Evolutionary conservation across 108 stramenopile genomes (phyloP).

Genomic region (Discostella stelligeroides): DNA sequence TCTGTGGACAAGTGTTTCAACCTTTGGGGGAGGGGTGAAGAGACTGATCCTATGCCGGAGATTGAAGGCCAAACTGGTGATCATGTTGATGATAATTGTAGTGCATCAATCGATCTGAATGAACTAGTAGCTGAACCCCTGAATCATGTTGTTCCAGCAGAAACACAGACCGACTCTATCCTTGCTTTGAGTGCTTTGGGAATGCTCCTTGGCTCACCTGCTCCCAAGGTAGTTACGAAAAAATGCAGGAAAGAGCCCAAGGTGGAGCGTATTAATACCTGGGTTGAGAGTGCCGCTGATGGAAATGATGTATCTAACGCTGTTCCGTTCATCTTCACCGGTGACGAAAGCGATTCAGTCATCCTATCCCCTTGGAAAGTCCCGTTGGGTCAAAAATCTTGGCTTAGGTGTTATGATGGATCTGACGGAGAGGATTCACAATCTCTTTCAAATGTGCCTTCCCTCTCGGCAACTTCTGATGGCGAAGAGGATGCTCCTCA

Average conservation of each 20-base stretch:
- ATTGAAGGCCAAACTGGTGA: neutral
- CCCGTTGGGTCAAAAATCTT: neutral
- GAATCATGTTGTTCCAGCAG: neutral
- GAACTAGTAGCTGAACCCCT: neutral
- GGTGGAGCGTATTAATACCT: constrained; percentile 5
- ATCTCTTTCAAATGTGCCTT: constrained; percentile 3
- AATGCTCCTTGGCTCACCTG: constrained; percentile 24
- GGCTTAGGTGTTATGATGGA: neutral
- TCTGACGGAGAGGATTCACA: neutral
- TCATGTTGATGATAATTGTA: neutral
- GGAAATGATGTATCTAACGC: constrained; percentile 1
- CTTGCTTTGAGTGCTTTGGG: constrained; percentile 28
- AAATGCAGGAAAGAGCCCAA: constrained; percentile 3
- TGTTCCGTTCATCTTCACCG: constrained; percentile 5
- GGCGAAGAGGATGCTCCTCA: constrained; percentile 1
- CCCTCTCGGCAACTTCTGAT: constrained; percentile 5
- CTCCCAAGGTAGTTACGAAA: constrained; percentile 16
- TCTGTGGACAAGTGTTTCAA: neutral
- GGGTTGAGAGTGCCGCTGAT: neutral
- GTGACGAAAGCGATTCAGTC: neutral
- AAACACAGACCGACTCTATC: constrained; percentile 13
- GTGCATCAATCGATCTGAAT: constrained; percentile 6
- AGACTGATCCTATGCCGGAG: neutral
- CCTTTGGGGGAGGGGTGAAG: neutral
- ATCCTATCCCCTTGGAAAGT: neutral